phyloP scores from a whole-genome alignment of 768 basidiomycete species.

The Lepiota subincarnata region DNA sequence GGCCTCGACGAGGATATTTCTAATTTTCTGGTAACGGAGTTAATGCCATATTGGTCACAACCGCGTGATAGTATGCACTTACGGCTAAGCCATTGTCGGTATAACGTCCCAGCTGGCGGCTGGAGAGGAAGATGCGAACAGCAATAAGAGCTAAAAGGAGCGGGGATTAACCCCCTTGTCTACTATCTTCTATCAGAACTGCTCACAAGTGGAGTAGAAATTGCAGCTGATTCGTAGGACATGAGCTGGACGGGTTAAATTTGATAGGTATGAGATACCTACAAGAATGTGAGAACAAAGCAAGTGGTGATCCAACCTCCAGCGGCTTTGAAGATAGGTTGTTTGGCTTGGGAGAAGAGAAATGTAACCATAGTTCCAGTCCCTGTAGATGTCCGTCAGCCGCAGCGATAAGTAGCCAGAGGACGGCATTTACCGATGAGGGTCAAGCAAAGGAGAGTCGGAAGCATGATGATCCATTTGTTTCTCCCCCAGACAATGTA shows the following conservation, averaged over 20 bases:
- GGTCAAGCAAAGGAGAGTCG: no score
- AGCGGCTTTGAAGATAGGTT: no score
- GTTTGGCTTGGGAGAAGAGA: no score
- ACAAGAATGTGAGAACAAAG: constrained; percentile 20
- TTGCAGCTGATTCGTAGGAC: constrained; percentile 16
- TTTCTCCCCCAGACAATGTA: no score
- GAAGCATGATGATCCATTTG: no score
- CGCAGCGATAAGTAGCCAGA: no score
- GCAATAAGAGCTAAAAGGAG: constrained; percentile 17
- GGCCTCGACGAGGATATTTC: constrained; percentile 21
- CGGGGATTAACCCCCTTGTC: background rate
- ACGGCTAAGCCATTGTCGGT: background rate
- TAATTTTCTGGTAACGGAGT: constrained; percentile 15
- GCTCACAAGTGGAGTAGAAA: constrained; percentile 16
- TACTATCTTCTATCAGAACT: background rate
- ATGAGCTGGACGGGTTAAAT: background rate
- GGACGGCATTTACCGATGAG: no score
- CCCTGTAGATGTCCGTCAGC: no score
- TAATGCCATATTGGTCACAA: background rate
- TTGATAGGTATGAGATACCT: background rate
- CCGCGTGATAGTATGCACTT: background rate
- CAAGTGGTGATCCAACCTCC: background rate
- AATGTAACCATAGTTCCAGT: no score
- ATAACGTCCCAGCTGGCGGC: constrained; percentile 1
- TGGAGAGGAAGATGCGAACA: constrained; percentile 16